These are phyloP conservation scores for Ophiosphaerella korrae DNA, from an alignment of 2,329 filamentous ascomycete species.

Conservation along the genomic window DNA sequence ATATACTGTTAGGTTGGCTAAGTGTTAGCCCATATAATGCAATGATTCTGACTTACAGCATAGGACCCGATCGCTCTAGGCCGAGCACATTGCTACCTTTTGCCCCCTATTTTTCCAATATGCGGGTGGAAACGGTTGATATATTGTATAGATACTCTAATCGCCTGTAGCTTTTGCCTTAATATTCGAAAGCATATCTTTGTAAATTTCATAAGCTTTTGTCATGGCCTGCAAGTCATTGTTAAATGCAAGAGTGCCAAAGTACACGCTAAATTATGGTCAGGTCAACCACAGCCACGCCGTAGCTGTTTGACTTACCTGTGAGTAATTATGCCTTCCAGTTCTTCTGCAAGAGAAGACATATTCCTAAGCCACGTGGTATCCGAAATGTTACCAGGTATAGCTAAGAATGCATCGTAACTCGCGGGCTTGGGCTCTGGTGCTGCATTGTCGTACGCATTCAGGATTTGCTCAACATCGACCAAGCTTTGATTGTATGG, in stretches of 20 bases:
- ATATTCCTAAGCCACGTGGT: slow-evolving; percentile 30
- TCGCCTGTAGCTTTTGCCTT: slow-evolving; percentile 35
- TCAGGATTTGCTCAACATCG: slow-evolving; percentile 18
- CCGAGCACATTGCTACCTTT: slow-evolving; percentile 51
- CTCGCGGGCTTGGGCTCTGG: slow-evolving; percentile 19
- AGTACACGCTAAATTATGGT: slow-evolving; percentile 16
- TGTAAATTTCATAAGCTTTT: slow-evolving; percentile 49
- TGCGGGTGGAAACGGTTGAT: slow-evolving; percentile 49
- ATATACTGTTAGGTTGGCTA: slow-evolving; percentile 15
- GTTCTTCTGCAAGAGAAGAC: slow-evolving; percentile 26
- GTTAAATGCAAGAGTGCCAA: slow-evolving; percentile 35
- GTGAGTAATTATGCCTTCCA: slow-evolving; percentile 18
- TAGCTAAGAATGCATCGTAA: slow-evolving; percentile 29
- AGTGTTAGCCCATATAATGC: background rate
- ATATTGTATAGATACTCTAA: slow-evolving; percentile 40
- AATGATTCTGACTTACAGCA: slow-evolving; percentile 19
- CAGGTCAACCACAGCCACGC: background rate
- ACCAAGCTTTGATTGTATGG: slow-evolving; percentile 20
- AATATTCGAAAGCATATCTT: slow-evolving; percentile 43
- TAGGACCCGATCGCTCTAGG: slow-evolving; percentile 29
- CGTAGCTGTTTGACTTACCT: slow-evolving; percentile 8
- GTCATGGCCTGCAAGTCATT: slow-evolving; percentile 44
- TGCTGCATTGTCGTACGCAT: slow-evolving; percentile 31
- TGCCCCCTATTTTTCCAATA: slow-evolving; percentile 41
- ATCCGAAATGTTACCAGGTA: slow-evolving; percentile 31